phyloP scores from a whole-genome alignment of 1,284 basidiomycete species.

The Cryptococcus sp. region DNA sequence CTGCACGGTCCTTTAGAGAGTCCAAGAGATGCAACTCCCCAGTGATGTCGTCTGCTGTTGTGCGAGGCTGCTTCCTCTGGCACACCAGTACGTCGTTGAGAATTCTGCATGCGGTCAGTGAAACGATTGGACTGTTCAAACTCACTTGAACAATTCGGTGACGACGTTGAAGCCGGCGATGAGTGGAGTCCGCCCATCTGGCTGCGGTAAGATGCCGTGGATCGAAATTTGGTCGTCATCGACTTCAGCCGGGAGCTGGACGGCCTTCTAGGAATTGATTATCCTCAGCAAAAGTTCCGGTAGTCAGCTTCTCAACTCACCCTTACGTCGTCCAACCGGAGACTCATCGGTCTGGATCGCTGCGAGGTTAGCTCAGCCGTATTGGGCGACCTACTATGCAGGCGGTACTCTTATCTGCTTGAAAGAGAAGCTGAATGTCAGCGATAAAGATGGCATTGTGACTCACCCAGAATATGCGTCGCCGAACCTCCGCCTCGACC shows the following conservation, averaged over 20 bases:
- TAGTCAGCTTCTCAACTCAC: constrained; percentile 1
- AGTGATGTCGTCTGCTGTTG: constrained; percentile 35
- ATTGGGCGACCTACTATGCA: constrained; percentile 25
- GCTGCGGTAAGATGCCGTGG: constrained; percentile 43
- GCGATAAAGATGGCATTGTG: background rate
- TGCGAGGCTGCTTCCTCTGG: constrained; percentile 35
- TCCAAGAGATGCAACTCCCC: constrained; percentile 24
- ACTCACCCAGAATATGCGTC: constrained; percentile 43
- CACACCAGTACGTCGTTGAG: constrained; percentile 44
- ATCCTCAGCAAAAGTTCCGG: background rate
- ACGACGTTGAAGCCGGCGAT: constrained; percentile 49
- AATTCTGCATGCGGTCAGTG: constrained; percentile 23
- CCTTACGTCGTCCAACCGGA: constrained; percentile 40
- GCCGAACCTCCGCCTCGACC: constrained; percentile 42
- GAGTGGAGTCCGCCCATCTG: constrained; percentile 36
- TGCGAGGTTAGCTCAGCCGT: constrained; percentile 7
- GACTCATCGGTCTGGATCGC: constrained; percentile 38
- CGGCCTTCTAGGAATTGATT: constrained; percentile 8
- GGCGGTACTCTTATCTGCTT: constrained; percentile 50
- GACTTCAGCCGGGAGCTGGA: constrained; percentile 45
- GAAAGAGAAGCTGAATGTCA: constrained; percentile 39
- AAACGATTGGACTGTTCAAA: background rate
- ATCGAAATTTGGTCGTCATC: constrained; percentile 51
- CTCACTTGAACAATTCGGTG: constrained; percentile 39
- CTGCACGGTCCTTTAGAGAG: too few relatives aligned